A percentile compares a stretch with the other conserved stretches of the same genome.
Conservation (phyloP, 306 rosid genomes). For the Potentilla sterilis region DNA sequence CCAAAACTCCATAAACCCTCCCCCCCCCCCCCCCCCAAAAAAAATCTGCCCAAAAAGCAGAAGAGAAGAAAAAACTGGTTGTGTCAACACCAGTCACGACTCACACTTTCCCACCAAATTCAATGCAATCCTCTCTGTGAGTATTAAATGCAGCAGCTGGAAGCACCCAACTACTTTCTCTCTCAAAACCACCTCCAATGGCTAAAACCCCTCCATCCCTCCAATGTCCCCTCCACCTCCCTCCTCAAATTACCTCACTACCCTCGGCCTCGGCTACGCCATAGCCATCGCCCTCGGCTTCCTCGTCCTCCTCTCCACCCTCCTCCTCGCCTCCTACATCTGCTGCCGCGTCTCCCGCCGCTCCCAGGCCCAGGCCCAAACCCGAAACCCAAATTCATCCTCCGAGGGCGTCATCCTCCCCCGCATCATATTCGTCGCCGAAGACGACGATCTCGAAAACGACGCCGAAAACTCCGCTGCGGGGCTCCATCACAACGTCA, state of each 20-base stretch:
- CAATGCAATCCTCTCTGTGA: slow-evolving; percentile 25
- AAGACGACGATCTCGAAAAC: slow-evolving; percentile 42
- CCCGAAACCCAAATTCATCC: slow-evolving; percentile 9
- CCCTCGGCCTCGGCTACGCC: slow-evolving; percentile 53
- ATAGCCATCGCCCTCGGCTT: slow-evolving; percentile 88
- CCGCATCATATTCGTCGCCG: slow-evolving; percentile 74
- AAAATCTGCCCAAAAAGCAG: background rate
- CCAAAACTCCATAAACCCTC: background rate
- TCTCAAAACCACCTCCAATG: slow-evolving; percentile 41
- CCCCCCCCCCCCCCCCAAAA: too few species aligned
- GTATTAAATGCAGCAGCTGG: slow-evolving; percentile 80
- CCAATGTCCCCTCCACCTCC: slow-evolving; percentile 42
- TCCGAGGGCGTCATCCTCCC: slow-evolving; percentile 58
- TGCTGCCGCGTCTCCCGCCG: slow-evolving; percentile 45
- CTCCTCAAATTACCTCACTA: slow-evolving; percentile 45
- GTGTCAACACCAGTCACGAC: background rate
- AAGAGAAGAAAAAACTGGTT: background rate
- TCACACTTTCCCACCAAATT: slow-evolving; percentile 30
- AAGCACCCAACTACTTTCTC: slow-evolving; percentile 58
- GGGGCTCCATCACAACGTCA: slow-evolving; percentile 62
- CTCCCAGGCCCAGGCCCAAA: background rate
- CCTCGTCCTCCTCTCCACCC: slow-evolving; percentile 47
- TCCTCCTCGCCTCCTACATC: slow-evolving; percentile 57
- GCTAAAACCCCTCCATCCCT: slow-evolving; percentile 39
- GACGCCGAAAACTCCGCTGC: slow-evolving; percentile 31